phyloP scores from a whole-genome alignment of 805 yeast species.

The Monosporozyma siamensis region DNA sequence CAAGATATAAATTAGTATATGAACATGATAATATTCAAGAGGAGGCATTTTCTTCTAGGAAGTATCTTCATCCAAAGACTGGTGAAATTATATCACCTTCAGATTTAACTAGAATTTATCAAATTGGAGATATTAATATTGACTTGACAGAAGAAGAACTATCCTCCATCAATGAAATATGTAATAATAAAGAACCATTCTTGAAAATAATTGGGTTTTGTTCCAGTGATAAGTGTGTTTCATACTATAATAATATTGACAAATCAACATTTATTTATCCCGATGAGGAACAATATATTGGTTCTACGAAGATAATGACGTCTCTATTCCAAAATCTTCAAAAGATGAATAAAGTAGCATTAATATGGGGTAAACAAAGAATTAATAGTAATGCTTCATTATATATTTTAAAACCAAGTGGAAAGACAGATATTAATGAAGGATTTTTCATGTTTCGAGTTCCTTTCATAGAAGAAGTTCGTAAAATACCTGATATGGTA shows the following conservation, averaged over 20 bases:
- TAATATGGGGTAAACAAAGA: conserved; percentile 64
- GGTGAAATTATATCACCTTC: conserved; percentile 35
- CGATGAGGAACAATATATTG: conserved; percentile 46
- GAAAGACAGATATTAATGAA: conserved; percentile 33
- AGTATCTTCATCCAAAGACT: conserved; percentile 32
- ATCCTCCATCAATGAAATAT: not conserved
- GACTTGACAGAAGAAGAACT: conserved; percentile 31
- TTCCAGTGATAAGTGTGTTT: conserved; percentile 32
- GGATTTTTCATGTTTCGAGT: conserved; percentile 63
- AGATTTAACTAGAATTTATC: conserved; percentile 32
- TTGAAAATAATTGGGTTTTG: conserved; percentile 65
- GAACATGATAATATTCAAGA: conserved; percentile 43
- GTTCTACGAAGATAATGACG: conserved; percentile 59
- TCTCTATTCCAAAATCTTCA: conserved; percentile 55
- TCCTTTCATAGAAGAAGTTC: conserved; percentile 69
- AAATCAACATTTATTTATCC: conserved; percentile 62
- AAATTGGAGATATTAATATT: conserved; percentile 40
- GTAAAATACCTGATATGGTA: conserved; percentile 45
- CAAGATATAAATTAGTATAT: conserved; percentile 42
- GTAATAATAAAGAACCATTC: conserved; percentile 31
- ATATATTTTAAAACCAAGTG: conserved; percentile 52
- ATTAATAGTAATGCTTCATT: conserved; percentile 45
- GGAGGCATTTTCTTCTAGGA: conserved; percentile 42
- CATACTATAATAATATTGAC: conserved; percentile 42
- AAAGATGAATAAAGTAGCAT: conserved; percentile 44